Evolutionary conservation across 768 basidiomycete species (phyloP), one percentile per base, ranked within the genome.

Genomic region (Mycena maculata): DNA sequence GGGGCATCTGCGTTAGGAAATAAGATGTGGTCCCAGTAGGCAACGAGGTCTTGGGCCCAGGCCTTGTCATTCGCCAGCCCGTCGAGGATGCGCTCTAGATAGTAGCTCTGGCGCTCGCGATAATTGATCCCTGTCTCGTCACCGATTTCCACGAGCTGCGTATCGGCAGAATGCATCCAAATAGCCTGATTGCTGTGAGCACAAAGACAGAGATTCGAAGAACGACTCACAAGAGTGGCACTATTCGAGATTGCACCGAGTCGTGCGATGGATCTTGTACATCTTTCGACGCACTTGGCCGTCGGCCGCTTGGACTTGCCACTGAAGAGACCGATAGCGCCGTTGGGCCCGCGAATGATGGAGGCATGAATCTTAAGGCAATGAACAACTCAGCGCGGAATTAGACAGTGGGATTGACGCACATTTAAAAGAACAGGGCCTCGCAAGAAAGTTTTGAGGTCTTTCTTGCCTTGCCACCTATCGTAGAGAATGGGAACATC

Each of bases 41-140:
- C n/a, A n/a, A n/a, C n/a, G n/a, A n/a, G n/a, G n/a, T n/a, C n/a
- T n/a, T n/a, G n/a, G n/a, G n/a, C n/a, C n/a, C n/a, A n/a, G n/a
- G n/a, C n/a, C n/a, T n/a, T n/a, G n/a, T n/a, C n/a, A n/a, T n/a
- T n/a, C n/a, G n/a, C n/a, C n/a, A n/a, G n/a, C n/a, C n/a, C n/a
- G n/a, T n/a, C n/a, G n/a, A n/a, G n/a, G n/a, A n/a, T n/a, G n/a
- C n/a, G n/a, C n/a, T n/a, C n/a, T n/a, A n/a, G n/a, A n/a, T n/a
- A n/a, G n/a, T n/a, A n/a, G n/a, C n/a, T n/a, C n/a, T n/a, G n/a
- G n/a, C n/a, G 59, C 22, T 39, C 31, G 28, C 23, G 16, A 12
- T 62, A 62, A 22, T 62, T 45, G 28, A 62, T 53, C 7, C 30
- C 30, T 12, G 60, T 62, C 28, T 53, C 52, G 52, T 62, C 60